phyloP scores from a whole-genome alignment of 2,329 filamentous ascomycete species.

The Calonectria pseudoreteaudii region DNA sequence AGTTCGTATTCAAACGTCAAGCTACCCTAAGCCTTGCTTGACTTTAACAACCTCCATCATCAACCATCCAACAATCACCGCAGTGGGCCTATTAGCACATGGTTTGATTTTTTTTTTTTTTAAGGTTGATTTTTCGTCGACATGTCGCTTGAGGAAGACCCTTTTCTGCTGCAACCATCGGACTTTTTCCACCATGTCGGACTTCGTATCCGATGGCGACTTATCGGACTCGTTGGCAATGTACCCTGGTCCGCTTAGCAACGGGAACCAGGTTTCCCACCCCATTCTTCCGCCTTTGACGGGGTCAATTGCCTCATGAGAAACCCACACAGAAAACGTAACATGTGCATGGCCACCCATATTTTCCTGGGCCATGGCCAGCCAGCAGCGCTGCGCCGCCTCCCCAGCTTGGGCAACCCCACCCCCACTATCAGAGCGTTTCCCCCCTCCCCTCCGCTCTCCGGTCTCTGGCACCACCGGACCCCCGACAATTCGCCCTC shows the following conservation, averaged over 20 bases:
- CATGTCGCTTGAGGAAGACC: neutral
- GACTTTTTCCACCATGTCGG: neutral
- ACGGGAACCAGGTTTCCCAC: neutral
- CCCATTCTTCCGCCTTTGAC: constrained; percentile 13
- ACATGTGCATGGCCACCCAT: constrained; percentile 6
- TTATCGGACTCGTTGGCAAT: constrained; percentile 2
- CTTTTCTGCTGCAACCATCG: neutral
- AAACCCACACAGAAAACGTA: constrained; percentile 8
- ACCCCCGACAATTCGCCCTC: constrained; percentile 7
- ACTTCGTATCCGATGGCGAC: neutral
- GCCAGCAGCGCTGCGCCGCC: neutral
- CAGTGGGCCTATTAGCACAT: neutral
- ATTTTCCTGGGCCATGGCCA: neutral
- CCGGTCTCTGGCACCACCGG: constrained; percentile 18
- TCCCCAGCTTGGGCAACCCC: constrained; percentile 12
- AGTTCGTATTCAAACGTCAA: neutral
- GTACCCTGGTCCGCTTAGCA: constrained; percentile 14
- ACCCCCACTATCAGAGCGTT: constrained; percentile 18
- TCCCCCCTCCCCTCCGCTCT: neutral
- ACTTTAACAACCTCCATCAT: neutral
- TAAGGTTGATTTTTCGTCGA: neutral
- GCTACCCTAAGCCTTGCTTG: neutral
- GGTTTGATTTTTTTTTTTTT: neutral
- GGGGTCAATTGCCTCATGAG: constrained; percentile 16
- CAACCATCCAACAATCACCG: neutral